Evolutionary conservation across 139 green algal genomes (phyloP), one percentile per base, ranked within the genome.

Genomic region (Chlamydomonas sp.): DNA sequence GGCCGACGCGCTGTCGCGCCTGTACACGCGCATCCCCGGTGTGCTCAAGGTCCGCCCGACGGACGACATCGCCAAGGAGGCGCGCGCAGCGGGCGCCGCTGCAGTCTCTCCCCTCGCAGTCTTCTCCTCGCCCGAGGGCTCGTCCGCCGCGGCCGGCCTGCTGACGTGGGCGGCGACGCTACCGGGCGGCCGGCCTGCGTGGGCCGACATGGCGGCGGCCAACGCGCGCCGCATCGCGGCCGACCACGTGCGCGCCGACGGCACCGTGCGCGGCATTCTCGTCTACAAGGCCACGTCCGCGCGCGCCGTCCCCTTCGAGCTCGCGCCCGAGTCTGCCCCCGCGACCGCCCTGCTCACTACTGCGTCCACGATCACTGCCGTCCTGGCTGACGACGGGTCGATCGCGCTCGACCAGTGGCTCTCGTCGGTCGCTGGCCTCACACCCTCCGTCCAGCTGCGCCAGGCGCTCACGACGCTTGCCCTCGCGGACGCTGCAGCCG

Each of bases 1-100:
- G 5, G 59, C 59, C 8, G 31, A 39, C 59, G n/a, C 59, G 20
- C 13, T 66, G 26, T 37, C 59, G 31, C 39, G 29, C 31, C 10
- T 66, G 10, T 66, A 43, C 20, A 33, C 29, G 10, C 59, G 59
- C 26, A 30, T 66, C 59, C 31, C 10, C 26, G 59, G 59, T 48
- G 59, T 66, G 26, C 29, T 66, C 59, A 66, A 66, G 59, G 59
- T 66, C 20, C 59, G 26, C 16, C 26, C 59, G 8, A 66, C 59
- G 10, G n/a, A 5, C 33, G 59, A 37, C 33, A 66, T 66, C 59
- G 26, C 26, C 4, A 3, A 5, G 22, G 59, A 66, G 59, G 16
- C 26, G 33, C 16, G 26, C 5, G 59, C 59, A n/a, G 16, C 26
- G 10, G 59, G 59, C 16, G 59, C 26, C 29, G 59, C 59, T 22